Percentiles rank a stretch among this genome's conserved stretches.
Evolutionary conservation across 192 early-diverging fungal genomes (phyloP).

Genomic region (Chytriomyces sp.): DNA sequence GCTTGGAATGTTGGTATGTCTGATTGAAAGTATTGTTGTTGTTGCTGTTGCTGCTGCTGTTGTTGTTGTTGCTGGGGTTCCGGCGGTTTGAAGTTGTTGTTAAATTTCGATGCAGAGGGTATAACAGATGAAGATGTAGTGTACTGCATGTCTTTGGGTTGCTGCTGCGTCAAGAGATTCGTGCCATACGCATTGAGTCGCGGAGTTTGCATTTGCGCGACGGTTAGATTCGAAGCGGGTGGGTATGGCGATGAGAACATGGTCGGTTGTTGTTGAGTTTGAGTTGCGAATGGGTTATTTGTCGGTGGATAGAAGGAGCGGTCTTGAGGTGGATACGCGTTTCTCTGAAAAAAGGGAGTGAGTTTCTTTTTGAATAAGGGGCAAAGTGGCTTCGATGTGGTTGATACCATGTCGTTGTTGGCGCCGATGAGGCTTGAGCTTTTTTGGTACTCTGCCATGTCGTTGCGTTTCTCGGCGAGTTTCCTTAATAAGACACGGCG

Average conservation of each 20-base stretch:
- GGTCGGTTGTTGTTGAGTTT: not conserved
- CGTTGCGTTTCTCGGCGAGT: conserved; percentile 37
- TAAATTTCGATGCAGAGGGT: not conserved
- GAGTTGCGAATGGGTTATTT: not conserved
- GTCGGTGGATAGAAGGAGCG: conserved; percentile 20
- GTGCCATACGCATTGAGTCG: not conserved
- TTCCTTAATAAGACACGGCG: conserved; percentile 28
- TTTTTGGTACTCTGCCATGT: conserved; percentile 36
- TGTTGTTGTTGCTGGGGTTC: not conserved
- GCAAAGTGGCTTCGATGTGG: not conserved
- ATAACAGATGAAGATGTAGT: not conserved
- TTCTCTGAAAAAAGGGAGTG: not conserved
- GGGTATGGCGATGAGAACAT: not conserved
- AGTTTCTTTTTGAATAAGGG: not conserved
- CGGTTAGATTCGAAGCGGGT: not conserved
- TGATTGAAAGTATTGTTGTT: conserved; percentile 9
- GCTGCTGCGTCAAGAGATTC: not conserved
- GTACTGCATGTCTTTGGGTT: not conserved
- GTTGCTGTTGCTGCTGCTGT: not conserved
- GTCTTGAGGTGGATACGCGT: not conserved
- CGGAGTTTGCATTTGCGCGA: not conserved
- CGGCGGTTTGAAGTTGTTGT: not conserved
- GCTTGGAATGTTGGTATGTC: not conserved
- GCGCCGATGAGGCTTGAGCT: conserved; percentile 1
- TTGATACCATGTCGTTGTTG: not conserved